A percentile compares a stretch with the other conserved stretches of the same genome.
Conservation (phyloP, 2,329 filamentous ascomycete species). For the Shiraia sp. region DNA sequence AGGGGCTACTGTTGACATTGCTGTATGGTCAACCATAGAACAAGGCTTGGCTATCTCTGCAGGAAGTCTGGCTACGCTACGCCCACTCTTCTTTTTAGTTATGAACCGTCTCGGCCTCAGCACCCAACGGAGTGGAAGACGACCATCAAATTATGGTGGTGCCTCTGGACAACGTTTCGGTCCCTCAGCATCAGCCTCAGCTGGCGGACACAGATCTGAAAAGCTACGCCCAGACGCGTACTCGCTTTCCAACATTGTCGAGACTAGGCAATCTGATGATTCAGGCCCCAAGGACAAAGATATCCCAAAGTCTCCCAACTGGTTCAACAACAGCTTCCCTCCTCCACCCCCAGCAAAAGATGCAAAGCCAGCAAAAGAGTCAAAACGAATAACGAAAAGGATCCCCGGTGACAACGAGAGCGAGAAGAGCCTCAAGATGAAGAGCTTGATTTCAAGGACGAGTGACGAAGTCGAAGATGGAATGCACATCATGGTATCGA, state of each 20-base stretch:
- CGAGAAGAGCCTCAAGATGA: conserved; percentile 25
- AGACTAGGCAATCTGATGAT: conserved; percentile 21
- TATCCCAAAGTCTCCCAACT: conserved; percentile 14
- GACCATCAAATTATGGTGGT: conserved; percentile 25
- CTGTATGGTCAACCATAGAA: conserved; percentile 43
- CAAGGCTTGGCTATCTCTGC: conserved; percentile 45
- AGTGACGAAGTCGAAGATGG: conserved; percentile 23
- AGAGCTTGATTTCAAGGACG: conserved; percentile 8
- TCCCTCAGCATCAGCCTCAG: conserved; percentile 10
- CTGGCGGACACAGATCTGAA: conserved; percentile 17
- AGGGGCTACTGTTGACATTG: conserved; percentile 42
- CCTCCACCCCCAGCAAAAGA: conserved; percentile 8
- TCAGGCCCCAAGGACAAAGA: conserved; percentile 2
- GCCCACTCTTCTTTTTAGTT: conserved; percentile 36
- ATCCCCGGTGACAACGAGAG: conserved; percentile 22
- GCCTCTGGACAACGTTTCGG: conserved; percentile 11
- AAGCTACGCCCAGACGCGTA: conserved; percentile 25
- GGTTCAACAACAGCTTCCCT: conserved; percentile 11
- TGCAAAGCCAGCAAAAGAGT: conserved; percentile 13
- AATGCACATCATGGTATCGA: conserved; percentile 38
- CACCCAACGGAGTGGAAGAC: conserved; percentile 20
- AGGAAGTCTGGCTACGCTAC: conserved; percentile 40
- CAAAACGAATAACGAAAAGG: conserved; percentile 14
- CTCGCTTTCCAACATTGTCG: conserved; percentile 20
- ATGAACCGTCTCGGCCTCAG: conserved; percentile 30